Evolutionary conservation across 2,329 filamentous ascomycete genomes (phyloP).

Genomic region (Phialophora tarda): DNA sequence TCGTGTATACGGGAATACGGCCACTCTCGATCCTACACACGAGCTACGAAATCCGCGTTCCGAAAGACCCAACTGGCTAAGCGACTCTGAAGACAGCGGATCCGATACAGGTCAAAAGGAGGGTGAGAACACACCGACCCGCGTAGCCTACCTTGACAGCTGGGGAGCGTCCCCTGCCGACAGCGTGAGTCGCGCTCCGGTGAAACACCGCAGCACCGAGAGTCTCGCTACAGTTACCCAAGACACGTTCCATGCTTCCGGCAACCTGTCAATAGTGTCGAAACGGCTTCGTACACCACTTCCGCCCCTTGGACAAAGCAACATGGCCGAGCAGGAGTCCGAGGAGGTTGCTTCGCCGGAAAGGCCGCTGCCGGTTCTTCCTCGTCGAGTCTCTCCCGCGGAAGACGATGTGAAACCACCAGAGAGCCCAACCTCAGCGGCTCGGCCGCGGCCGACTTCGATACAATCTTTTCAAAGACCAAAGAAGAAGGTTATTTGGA

Average conservation of each 20-base stretch:
- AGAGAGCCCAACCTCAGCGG: slow-evolving; percentile 41
- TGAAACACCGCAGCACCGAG: slow-evolving; percentile 27
- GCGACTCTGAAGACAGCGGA: slow-evolving; percentile 70
- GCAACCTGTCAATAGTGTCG: slow-evolving; percentile 19
- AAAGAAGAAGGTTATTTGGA: slow-evolving; percentile 78
- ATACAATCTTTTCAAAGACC: slow-evolving; percentile 44
- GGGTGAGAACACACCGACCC: slow-evolving; percentile 33
- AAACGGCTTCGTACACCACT: slow-evolving; percentile 14
- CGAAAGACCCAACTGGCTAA: slow-evolving; percentile 81
- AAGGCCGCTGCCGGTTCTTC: slow-evolving; percentile 19
- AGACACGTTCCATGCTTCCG: slow-evolving; percentile 38
- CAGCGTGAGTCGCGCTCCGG: slow-evolving; percentile 1
- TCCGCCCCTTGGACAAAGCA: slow-evolving; percentile 15
- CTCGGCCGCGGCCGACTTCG: slow-evolving; percentile 56
- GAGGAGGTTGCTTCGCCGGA: slow-evolving; percentile 12
- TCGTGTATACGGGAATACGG: neutral
- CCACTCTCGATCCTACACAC: slow-evolving; percentile 14
- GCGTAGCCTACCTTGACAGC: slow-evolving; percentile 27
- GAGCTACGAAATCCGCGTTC: slow-evolving; percentile 44
- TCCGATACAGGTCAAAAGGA: slow-evolving; percentile 71
- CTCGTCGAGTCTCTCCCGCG: slow-evolving; percentile 13
- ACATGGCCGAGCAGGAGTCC: slow-evolving; percentile 21
- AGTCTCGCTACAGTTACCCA: slow-evolving; percentile 39
- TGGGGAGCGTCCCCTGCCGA: slow-evolving; percentile 29
- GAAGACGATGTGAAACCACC: slow-evolving; percentile 22